phyloP scores from a whole-genome alignment of 2,329 filamentous ascomycete genomes.

The Penicillium paneum region DNA sequence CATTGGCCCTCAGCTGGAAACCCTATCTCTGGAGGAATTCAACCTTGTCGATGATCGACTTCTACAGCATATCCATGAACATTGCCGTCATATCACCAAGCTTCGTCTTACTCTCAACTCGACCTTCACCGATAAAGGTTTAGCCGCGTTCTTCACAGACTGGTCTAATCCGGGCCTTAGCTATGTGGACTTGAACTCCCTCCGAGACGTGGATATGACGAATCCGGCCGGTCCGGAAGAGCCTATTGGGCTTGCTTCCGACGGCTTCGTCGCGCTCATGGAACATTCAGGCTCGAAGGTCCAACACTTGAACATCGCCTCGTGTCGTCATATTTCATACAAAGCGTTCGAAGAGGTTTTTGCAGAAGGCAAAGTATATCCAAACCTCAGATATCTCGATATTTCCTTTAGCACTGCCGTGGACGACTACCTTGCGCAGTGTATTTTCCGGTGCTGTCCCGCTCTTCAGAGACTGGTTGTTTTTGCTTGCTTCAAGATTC shows the following conservation, averaged over 20 bases:
- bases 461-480: slow-evolving; percentile 55
- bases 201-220: slow-evolving; percentile 70
- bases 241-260: slow-evolving; percentile 68
- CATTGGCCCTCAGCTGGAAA: slow-evolving; percentile 66
- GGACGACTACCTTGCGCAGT: slow-evolving; percentile 45
- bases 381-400: slow-evolving; percentile 67
- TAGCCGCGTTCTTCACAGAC: slow-evolving; percentile 66
- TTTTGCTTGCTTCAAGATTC: slow-evolving; percentile 62
- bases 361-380: slow-evolving; percentile 59
- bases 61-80: slow-evolving; percentile 65
- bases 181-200: slow-evolving; percentile 72
- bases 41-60: slow-evolving; percentile 64
- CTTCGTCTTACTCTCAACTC: slow-evolving; percentile 78
- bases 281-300: slow-evolving; percentile 69
- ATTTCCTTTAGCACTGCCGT: slow-evolving; percentile 61
- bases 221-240: slow-evolving; percentile 62
- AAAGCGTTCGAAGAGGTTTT: slow-evolving; percentile 75
- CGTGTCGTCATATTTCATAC: slow-evolving; percentile 75
- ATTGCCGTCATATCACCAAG: slow-evolving; percentile 68
- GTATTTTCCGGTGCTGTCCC: slow-evolving; percentile 48
- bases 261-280: slow-evolving; percentile 79
- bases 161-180: slow-evolving; percentile 72
- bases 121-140: slow-evolving; percentile 70
- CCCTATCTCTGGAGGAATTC: slow-evolving; percentile 72
- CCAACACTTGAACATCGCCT: slow-evolving; percentile 70